A percentile compares a stretch with the other conserved stretches of the same genome.
phyloP scores from a whole-genome alignment of 441 rosid genomes.

The Corymbia calophylla region DNA sequence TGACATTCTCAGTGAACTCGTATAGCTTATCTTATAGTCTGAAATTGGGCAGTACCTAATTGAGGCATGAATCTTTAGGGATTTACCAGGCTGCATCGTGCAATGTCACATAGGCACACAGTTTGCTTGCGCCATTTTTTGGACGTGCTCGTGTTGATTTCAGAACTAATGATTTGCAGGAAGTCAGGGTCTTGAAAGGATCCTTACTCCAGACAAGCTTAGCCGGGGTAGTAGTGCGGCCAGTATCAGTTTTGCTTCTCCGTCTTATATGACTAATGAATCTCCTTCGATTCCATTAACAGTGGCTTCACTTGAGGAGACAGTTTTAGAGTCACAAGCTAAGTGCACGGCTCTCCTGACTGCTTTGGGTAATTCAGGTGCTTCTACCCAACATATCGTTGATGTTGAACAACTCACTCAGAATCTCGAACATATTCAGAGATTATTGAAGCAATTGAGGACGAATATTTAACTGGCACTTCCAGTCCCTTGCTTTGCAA shows the following conservation, averaged over 20 bases:
- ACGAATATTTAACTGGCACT: constrained; percentile 34
- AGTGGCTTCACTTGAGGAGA: constrained; percentile 67
- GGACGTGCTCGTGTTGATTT: background rate
- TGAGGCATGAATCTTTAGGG: background rate
- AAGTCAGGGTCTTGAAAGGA: constrained; percentile 71
- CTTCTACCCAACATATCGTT: constrained; percentile 23
- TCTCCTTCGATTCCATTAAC: constrained; percentile 27
- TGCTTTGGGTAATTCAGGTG: constrained; percentile 27
- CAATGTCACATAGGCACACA: background rate
- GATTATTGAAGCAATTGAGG: constrained; percentile 50
- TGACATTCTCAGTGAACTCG: background rate
- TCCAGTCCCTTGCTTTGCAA: constrained; percentile 1
- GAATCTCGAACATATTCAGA: constrained; percentile 65
- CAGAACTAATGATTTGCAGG: constrained; percentile 38
- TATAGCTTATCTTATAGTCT: background rate
- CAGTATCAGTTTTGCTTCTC: constrained; percentile 24
- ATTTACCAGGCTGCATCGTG: background rate
- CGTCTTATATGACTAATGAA: constrained; percentile 19
- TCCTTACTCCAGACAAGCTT: constrained; percentile 47
- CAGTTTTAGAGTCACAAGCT: constrained; percentile 49
- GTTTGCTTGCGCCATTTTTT: background rate
- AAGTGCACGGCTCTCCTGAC: constrained; percentile 48
- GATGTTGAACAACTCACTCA: constrained; percentile 43
- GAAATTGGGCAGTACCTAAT: background rate
- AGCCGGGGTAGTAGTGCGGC: constrained; percentile 33